phyloP scores from a whole-genome alignment of 2,329 filamentous ascomycete species.

The Elsinoe batatas region DNA sequence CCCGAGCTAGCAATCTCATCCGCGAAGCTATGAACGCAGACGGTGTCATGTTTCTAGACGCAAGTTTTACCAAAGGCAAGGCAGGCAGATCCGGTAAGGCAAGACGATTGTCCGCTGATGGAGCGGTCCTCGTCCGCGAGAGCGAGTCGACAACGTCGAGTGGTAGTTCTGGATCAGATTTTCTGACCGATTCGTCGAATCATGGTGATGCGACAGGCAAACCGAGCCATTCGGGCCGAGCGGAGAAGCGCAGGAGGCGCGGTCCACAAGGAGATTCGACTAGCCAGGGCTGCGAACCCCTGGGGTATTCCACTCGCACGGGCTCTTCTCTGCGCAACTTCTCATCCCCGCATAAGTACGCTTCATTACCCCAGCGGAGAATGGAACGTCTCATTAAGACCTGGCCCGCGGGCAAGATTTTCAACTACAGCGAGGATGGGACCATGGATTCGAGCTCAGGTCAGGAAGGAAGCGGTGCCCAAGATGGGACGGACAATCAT shows the following conservation, averaged over 20 bases:
- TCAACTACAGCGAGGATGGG: constrained; percentile 20
- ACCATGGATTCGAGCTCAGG: constrained; percentile 19
- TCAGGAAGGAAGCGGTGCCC: constrained; percentile 7
- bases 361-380: constrained; percentile 12
- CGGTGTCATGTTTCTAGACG: constrained; percentile 35
- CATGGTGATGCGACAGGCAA: too few relatives aligned
- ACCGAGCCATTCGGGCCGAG: too few relatives aligned
- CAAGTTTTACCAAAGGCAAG: constrained; percentile 15
- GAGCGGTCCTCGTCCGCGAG: background rate
- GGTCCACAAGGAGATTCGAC: background rate
- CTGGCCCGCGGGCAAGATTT: constrained; percentile 21
- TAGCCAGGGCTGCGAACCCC: constrained; percentile 1
- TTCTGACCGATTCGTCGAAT: background rate
- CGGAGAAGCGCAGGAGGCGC: background rate
- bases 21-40: constrained; percentile 37
- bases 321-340: constrained; percentile 16
- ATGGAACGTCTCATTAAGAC: constrained; percentile 17
- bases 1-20: constrained; percentile 38
- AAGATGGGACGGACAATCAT: too few relatives aligned
- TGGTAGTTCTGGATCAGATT: background rate
- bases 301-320: constrained; percentile 15
- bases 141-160: background rate
- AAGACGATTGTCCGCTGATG: background rate
- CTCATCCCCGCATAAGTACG: constrained; percentile 10
- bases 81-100: background rate